Evolutionary conservation across 106 monocot species (phyloP).

Genomic region (Acanthochlamys bracteata): DNA sequence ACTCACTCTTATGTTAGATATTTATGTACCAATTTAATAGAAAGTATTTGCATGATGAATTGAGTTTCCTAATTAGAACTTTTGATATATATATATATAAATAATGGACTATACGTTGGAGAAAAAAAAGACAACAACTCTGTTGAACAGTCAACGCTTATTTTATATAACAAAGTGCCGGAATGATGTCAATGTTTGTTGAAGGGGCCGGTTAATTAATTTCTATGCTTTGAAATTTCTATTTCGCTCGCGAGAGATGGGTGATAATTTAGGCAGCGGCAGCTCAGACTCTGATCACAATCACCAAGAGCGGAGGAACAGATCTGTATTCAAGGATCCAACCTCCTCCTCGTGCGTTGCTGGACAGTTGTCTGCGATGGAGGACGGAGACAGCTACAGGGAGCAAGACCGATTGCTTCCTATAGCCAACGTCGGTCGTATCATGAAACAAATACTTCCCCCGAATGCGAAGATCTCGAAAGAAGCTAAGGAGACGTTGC

Average conservation of each 20-base stretch:
- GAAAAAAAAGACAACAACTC: not conserved
- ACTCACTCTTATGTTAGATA: no score
- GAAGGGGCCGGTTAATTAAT: not conserved
- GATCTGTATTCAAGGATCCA: no score
- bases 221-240: not conserved
- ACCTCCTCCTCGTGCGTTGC: no score
- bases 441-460: not conserved
- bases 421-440: not conserved
- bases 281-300: not conserved
- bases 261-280: not conserved
- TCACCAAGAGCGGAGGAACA: no score
- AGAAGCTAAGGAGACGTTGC: not conserved
- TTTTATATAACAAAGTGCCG: no score
- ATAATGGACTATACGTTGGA: not conserved
- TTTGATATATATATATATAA: not conserved
- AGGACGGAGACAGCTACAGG: not conserved
- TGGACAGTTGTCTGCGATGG: not conserved
- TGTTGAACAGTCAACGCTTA: no score
- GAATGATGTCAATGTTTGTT: not conserved
- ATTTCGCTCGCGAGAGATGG: not conserved
- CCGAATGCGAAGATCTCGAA: not conserved
- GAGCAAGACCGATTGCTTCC: not conserved
- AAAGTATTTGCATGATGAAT: no score
- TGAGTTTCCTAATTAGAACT: no score
- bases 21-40: no score